Conservation (phyloP, 805 yeast species). For the Tetrapisispora namnaoensis region DNA sequence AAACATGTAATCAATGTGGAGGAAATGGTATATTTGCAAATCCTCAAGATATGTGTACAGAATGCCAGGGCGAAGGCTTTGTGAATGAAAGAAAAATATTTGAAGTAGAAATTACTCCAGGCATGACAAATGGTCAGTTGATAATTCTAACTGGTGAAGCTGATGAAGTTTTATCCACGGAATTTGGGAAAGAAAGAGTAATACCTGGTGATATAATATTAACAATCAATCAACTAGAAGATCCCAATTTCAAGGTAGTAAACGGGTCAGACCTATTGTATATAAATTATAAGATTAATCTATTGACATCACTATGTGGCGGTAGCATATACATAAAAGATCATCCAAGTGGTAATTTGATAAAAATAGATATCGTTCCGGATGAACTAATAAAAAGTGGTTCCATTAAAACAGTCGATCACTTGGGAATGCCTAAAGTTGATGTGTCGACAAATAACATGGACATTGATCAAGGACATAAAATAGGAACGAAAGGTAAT, state of each 20-base stretch:
- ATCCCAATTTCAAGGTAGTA: conserved; percentile 28
- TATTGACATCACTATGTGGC: conserved; percentile 49
- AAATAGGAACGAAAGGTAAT: conserved; percentile 35
- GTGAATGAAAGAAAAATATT: conserved; percentile 41
- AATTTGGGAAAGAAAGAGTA: conserved; percentile 22
- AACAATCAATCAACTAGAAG: conserved; percentile 32
- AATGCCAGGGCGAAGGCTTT: conserved; percentile 39
- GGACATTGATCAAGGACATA: background rate
- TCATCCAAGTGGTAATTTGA: conserved; percentile 30
- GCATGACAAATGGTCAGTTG: conserved; percentile 42
- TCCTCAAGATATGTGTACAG: conserved; percentile 29
- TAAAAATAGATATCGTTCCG: conserved; percentile 34
- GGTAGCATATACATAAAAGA: conserved; percentile 34
- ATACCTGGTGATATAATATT: conserved; percentile 62
- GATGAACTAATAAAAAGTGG: conserved; percentile 48
- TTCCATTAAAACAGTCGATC: conserved; percentile 32
- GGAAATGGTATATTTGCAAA: conserved; percentile 34
- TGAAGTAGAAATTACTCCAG: conserved; percentile 45
- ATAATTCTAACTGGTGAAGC: conserved; percentile 50
- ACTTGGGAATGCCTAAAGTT: conserved; percentile 53
- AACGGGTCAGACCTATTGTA: conserved; percentile 37
- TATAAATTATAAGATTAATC: conserved; percentile 36
- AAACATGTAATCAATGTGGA: conserved; percentile 37
- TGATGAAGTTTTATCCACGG: conserved; percentile 45
- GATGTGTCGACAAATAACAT: conserved; percentile 1